Percentiles rank a stretch among this genome's conserved stretches.
Evolutionary conservation across 2,329 filamentous ascomycete species (phyloP).

Genomic region (Venturia carpophila): DNA sequence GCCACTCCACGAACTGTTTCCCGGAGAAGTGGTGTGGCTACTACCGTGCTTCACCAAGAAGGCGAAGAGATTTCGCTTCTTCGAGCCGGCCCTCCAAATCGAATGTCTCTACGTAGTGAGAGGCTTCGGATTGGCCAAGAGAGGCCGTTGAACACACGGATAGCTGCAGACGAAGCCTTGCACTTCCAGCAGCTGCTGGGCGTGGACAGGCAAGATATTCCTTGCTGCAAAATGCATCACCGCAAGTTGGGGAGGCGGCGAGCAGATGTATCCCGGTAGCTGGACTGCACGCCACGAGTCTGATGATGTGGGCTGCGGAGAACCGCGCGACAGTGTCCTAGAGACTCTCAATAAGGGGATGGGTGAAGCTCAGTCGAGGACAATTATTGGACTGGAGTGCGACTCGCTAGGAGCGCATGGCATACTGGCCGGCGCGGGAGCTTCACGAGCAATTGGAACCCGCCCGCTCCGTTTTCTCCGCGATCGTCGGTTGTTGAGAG

Average conservation of each 20-base stretch:
- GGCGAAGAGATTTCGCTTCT: too few relatives aligned
- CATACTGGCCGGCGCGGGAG: neutral
- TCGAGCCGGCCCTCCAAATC: neutral
- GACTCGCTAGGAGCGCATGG: neutral
- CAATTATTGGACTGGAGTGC: neutral
- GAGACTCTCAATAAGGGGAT: neutral
- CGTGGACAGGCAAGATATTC: neutral
- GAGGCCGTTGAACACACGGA: neutral
- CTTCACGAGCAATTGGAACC: conserved; percentile 8
- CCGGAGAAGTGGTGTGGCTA: neutral
- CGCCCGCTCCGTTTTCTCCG: conserved; percentile 5
- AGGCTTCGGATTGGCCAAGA: conserved; percentile 6
- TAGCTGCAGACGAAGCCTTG: neutral
- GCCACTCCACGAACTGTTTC: neutral
- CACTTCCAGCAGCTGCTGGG: neutral
- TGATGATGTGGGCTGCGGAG: neutral
- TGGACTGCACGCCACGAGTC: neutral
- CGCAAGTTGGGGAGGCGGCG: neutral
- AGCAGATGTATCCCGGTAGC: neutral
- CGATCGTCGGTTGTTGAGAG: neutral
- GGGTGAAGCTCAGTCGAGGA: neutral
- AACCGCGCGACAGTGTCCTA: neutral
- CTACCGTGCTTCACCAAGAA: neutral
- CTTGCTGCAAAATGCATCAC: neutral
- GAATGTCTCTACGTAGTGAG: neutral